phyloP scores from a whole-genome alignment of 2,329 filamentous ascomycete species.

The Leptographium flavum region DNA sequence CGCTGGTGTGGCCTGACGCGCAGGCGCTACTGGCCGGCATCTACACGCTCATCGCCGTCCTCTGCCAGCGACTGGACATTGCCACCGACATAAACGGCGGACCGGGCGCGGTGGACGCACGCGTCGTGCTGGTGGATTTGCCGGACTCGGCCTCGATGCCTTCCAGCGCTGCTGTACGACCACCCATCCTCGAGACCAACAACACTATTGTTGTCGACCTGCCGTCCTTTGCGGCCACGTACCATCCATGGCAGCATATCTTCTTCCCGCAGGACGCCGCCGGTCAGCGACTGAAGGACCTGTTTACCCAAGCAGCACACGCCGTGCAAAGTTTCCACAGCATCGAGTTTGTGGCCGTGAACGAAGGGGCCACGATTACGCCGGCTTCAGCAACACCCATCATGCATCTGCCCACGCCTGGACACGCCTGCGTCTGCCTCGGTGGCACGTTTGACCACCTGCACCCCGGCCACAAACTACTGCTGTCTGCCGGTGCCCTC shows the following conservation, averaged over 20 bases:
- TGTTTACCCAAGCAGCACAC: conserved; percentile 18
- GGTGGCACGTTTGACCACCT: conserved; percentile 96
- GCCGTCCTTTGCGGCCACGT: conserved; percentile 27
- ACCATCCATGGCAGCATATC: conserved; percentile 47
- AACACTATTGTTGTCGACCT: conserved; percentile 25
- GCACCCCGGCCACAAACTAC: conserved; percentile 88
- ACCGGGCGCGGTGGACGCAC: conserved; percentile 58
- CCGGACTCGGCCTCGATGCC: too few relatives aligned
- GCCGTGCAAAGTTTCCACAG: conserved; percentile 19
- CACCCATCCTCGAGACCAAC: conserved; percentile 28
- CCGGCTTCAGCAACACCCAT: neutral
- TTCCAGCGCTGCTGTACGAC: too few relatives aligned
- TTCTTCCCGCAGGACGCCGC: conserved; percentile 53
- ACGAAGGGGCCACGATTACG: conserved; percentile 1
- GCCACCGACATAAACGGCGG: conserved; percentile 44
- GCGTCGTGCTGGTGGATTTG: conserved; percentile 61
- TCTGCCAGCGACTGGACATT: conserved; percentile 49
- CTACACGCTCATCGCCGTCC: conserved; percentile 62
- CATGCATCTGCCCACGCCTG: conserved; percentile 1
- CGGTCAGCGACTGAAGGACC: conserved; percentile 41
- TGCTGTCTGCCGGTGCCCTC: conserved; percentile 75
- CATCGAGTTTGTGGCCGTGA: neutral
- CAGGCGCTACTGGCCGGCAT: conserved; percentile 63
- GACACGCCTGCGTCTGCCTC: conserved; percentile 53
- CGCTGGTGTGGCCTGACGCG: conserved; percentile 48